Base-by-base conservation (phyloP, 768 basidiomycete genomes). In the Termitomyces sp. region DNA sequence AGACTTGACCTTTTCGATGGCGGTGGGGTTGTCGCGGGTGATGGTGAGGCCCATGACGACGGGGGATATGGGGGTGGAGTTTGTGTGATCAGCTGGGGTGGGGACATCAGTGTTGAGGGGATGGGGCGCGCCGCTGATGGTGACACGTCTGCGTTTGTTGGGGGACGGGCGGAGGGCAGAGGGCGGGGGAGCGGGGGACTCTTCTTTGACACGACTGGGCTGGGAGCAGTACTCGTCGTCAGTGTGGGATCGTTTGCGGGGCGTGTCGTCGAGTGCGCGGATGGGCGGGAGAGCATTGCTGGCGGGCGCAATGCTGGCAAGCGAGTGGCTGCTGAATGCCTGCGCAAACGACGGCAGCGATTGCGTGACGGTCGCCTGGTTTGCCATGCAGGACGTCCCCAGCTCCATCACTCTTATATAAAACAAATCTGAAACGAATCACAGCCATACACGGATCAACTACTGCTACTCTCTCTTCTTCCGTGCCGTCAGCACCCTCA, bases 281-380 rank as follows among this genome's bases (percentile, higher is more conserved):
- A 90, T 89, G 58, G 88, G 89, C 12, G 90, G 89, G 3, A 91
- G 77, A 45, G 84, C 73, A 71, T 86, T 87, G 73, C 75, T 83
- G 59, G 76, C 75, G 39, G 77, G 71, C 1, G 82, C 72, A 22
- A 85, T 78, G 61, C 74, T 79, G 73, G 71, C 77, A 58, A 89
- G 74, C 7, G 86, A 84, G 1, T 82, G 81, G 55, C 67, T 76
- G 70, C 81, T 84, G 75, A 92, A 92, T 0, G 91, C 84, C 75
- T 89, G 87, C 2, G 87, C 86, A 73, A 92, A 92, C 46, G 91
- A 89, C 44, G 91, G 91, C 42, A 92, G 84, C 11, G 89, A 87
- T 71, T 86, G 87, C 63, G 78, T 75, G 63, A n/a, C n/a, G n/a
- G n/a, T n/a, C n/a, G n/a, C n/a, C n/a, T n/a, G n/a, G n/a, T n/a